Evolutionary conservation across 2,329 filamentous ascomycete genomes (phyloP), one percentile per base, ranked within the genome.

Genomic region (Annulohypoxylon truncatum): DNA sequence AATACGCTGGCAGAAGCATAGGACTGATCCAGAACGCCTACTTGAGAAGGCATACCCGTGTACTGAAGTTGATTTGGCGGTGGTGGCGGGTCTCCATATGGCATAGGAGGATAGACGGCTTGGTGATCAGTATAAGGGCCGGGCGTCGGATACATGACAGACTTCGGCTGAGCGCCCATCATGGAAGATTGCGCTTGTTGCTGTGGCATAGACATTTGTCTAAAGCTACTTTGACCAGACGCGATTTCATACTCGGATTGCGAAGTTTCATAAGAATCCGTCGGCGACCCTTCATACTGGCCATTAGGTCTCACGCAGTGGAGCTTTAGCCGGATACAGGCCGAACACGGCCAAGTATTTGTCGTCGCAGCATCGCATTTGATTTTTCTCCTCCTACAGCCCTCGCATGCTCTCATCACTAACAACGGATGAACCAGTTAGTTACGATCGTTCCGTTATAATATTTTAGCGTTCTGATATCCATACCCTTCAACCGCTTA

Each of bases 391-490:
- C 94, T 90, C 67, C 95, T 88, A 77, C 95, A 98, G 66, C 95
- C 95, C 81, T 97, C 95, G 79, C 95, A 98, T 61, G 95, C 96
- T 83, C 96, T 90, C 94, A 97, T 97, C 55, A 97, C 95, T 96
- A 70, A 53, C 50, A 51, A 38, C 58, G 55, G 31, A 48, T 50
- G 56, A 10, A 42, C 31, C 40, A n/a, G 67, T 76, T 71, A 74
- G 72, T 57, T 65, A 61, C 24, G 33, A 48, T 47, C 46, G 29
- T 57, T 60, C 29, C 18, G 26, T 44, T 38, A 47, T 60, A 13
- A 52, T 38, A 22, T 51, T 61, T 54, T 29, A 67, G 44, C 10
- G 22, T 42, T 24, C 47, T 29, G 54, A 22, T 50, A 42, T 57
- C 29, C 80, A 72, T 87, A 96, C 93, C 93, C 86, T 98, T 98